Evolutionary conservation across 2,329 filamentous ascomycete species (phyloP).

Genomic region (Aspergillus transmontanensis): DNA sequence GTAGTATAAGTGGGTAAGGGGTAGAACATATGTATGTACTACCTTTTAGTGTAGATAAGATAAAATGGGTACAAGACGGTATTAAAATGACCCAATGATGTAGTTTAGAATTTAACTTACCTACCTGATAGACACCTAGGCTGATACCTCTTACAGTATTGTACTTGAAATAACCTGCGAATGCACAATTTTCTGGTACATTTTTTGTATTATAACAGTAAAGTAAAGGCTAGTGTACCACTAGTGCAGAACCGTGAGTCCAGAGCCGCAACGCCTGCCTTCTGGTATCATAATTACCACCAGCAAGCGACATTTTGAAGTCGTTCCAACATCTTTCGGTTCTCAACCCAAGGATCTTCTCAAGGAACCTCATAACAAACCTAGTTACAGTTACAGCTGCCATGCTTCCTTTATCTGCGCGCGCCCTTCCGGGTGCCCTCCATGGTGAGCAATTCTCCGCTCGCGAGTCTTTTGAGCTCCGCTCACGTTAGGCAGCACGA

Average conservation of each 20-base stretch:
- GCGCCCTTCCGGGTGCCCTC: constrained; percentile 30
- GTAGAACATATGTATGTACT: no score
- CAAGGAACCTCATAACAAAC: not conserved
- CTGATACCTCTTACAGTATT: not conserved
- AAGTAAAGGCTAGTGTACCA: constrained; percentile 13
- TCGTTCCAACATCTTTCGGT: not conserved
- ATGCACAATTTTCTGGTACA: not conserved
- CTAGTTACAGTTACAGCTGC: not conserved
- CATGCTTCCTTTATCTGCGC: constrained; percentile 32
- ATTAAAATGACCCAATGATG: constrained; percentile 9
- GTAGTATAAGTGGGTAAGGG: not conserved
- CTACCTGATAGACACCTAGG: not conserved
- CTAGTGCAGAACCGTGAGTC: constrained; percentile 12
- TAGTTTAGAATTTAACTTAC: constrained; percentile 11
- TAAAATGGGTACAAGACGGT: not conserved
- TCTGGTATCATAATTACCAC: not conserved
- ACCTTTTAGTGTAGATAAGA: no score
- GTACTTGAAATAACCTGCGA: not conserved
- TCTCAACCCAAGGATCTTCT: not conserved
- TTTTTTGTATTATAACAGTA: constrained; percentile 7
- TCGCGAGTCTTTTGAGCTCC: constrained; percentile 1
- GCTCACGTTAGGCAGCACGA: constrained; percentile 31
- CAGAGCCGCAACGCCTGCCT: constrained; percentile 4
- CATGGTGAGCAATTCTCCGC: constrained; percentile 24
- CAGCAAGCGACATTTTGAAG: not conserved